A percentile compares a stretch with the other conserved stretches of the same genome.
phyloP scores from a whole-genome alignment of 2,329 filamentous ascomycete species.

The Pseudocercospora fijiensis region DNA sequence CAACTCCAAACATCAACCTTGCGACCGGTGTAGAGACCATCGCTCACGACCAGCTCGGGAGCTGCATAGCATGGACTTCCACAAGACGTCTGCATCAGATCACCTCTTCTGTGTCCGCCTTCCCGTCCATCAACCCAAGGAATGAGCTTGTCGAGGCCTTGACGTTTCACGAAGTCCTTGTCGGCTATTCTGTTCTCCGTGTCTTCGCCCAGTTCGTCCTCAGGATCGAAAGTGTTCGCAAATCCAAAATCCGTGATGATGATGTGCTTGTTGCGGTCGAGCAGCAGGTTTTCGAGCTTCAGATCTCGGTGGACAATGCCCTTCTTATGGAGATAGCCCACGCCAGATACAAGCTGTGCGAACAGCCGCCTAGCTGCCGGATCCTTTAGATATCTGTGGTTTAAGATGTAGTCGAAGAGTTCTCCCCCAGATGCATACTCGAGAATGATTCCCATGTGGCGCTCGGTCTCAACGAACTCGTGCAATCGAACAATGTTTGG shows the following conservation, averaged over 20 bases:
- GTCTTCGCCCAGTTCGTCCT: constrained; percentile 83
- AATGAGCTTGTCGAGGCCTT: constrained; percentile 78
- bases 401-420: constrained; percentile 96
- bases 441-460: constrained; percentile 95
- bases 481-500: constrained; percentile 96
- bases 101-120: constrained; percentile 66
- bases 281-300: constrained; percentile 90
- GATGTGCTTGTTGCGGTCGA: constrained; percentile 96
- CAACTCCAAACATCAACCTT: constrained; percentile 99
- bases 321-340: constrained; percentile 97
- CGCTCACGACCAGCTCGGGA: constrained; percentile 93
- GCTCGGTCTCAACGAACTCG: constrained; percentile 97
- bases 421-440: constrained; percentile 98
- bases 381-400: constrained; percentile 94
- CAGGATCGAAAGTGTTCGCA: constrained; percentile 91
- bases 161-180: constrained; percentile 80
- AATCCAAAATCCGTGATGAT: constrained; percentile 99
- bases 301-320: constrained; percentile 96
- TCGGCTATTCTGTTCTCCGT: constrained; percentile 85
- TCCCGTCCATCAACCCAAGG: constrained; percentile 56
- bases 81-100: constrained; percentile 98
- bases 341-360: constrained; percentile 91
- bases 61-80: constrained; percentile 97
- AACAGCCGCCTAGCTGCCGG: constrained; percentile 86
- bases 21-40: constrained; percentile 92